Evolutionary conservation across 306 rosid genomes (phyloP).

Genomic region (Prunus padus): DNA sequence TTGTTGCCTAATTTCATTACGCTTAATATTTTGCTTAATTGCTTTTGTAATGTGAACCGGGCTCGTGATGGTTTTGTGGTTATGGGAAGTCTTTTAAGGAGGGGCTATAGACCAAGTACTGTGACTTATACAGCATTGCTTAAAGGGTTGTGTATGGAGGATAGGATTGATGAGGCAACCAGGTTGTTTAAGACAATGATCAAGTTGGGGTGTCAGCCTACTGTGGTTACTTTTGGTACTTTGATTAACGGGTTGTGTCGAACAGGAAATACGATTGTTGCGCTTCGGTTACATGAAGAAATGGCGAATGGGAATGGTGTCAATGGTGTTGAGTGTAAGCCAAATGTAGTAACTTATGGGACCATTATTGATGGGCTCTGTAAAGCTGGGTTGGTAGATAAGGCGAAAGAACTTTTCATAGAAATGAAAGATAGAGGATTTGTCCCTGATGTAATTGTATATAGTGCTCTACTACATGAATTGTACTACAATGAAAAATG

Average conservation of each 20-base stretch:
- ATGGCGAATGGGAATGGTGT: constrained; percentile 29
- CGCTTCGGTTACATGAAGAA: constrained; percentile 41
- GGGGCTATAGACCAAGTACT: constrained; percentile 32
- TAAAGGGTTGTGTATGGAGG: constrained; percentile 44
- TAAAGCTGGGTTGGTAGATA: constrained; percentile 39
- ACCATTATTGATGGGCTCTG: constrained; percentile 47
- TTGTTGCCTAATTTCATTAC: constrained; percentile 25
- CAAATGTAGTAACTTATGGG: constrained; percentile 28
- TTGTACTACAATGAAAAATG: constrained; percentile 36
- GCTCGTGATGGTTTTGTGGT: constrained; percentile 31
- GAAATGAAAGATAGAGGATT: constrained; percentile 42
- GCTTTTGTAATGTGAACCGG: constrained; percentile 35
- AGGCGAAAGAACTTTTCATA: constrained; percentile 40
- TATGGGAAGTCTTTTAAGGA: constrained; percentile 32
- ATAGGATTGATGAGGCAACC: constrained; percentile 33
- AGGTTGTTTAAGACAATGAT: constrained; percentile 31
- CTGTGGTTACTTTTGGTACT: constrained; percentile 31
- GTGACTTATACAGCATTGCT: constrained; percentile 37
- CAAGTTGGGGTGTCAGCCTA: constrained; percentile 36
- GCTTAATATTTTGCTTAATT: constrained; percentile 38
- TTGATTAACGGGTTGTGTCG: constrained; percentile 47
- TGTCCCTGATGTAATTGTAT: constrained; percentile 34
- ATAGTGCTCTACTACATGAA: constrained; percentile 44
- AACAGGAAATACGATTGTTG: constrained; percentile 28
- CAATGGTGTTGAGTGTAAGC: constrained; percentile 29